Evolutionary conservation across 2,329 filamentous ascomycete genomes (phyloP), one percentile per base, ranked within the genome.

Genomic region (Pyrenochaeta sp.): DNA sequence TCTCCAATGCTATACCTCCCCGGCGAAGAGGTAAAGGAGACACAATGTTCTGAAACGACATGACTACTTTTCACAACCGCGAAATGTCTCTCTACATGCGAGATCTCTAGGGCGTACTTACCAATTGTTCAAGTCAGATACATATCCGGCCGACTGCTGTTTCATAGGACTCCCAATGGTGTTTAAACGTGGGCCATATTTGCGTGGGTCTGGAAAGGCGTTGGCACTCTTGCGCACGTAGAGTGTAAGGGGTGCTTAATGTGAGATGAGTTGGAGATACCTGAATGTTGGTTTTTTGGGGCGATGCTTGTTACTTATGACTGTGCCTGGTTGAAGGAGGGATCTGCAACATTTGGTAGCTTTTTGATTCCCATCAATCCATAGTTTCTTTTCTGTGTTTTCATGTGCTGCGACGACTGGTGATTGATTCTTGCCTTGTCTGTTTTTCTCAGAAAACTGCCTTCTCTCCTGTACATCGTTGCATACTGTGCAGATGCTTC

Each of bases 361-460:
- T 39, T 39, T 39, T 39, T 39, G 36, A 39, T 39, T 39, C 36
- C 36, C 36, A 39, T n/a, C 17, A 39, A 39, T 39, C n/a, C 20
- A 39, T 18, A 23, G 9, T 39, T 23, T 20, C n/a, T 21, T 23
- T 7, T 18, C 11, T 11, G 6, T 10, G n/a, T 21, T 10, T 14
- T 39, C 35, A 10, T 20, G 15, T 15, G 15, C 9, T 7, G n/a
- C 17, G 9, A n/a, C 33, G 9, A 27, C 23, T 5, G 23, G 23
- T 9, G 23, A 27, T 27, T 27, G 23, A 27, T 27, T 9, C 9
- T 27, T 27, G 4, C 9, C 4, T 9, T 27, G 9, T 4, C 23
- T 27, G 4, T 27, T 27, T 27, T 27, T 27, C 23, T 9, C 23
- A 27, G 4, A 27, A 27, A 27, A 27, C 23, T 27, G 23, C n/a